Evolutionary conservation across 306 rosid genomes (phyloP), one percentile per base, ranked within the genome.

Genomic region (Cucurbita moschata): DNA sequence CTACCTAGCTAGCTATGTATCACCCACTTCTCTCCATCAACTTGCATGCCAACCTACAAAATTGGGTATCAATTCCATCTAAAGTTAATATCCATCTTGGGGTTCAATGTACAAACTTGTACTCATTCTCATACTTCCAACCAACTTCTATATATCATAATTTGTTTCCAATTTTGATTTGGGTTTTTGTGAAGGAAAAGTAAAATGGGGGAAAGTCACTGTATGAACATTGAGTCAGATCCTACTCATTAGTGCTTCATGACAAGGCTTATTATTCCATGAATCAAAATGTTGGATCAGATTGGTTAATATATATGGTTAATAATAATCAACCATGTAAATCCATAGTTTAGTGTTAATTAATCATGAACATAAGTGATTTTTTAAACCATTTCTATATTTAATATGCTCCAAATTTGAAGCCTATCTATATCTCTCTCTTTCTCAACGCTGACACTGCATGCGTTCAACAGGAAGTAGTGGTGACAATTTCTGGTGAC

Each of bases 201-300:
- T 46, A 46, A 68, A 68, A 68, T 68, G 38, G 72, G 37, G 37
- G 0, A 63, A 66, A 66, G 54, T 47, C 39, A 23, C 21, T 23
- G 40, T 47, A 23, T 8, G 55, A 69, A 30, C 35, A 30, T 69
- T 23, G 73, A 69, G 58, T 69, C 73, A 49, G 73, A 69, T 69
- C 43, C 73, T 67, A 67, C 72, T 67, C 21, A 67, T 21, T 12
- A 67, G 72, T 67, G 72, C 72, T 46, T 44, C 19, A 37, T 67
- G 72, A 67, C 72, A 67, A 46, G 51, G 55, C 40, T 67, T 43
- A 46, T 46, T 46, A 67, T 46, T 67, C 72, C 72, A 46, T 52
- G 53, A 46, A 67, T 67, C 55, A 67, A 46, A 11, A 67, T 67
- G 72, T 67, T 67, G 72, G 55, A 67, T 46, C 10, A 13, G 40